These are phyloP conservation scores for Passalora sequoiae DNA, from an alignment of 2,329 filamentous ascomycete species.

Conservation along the genomic window DNA sequence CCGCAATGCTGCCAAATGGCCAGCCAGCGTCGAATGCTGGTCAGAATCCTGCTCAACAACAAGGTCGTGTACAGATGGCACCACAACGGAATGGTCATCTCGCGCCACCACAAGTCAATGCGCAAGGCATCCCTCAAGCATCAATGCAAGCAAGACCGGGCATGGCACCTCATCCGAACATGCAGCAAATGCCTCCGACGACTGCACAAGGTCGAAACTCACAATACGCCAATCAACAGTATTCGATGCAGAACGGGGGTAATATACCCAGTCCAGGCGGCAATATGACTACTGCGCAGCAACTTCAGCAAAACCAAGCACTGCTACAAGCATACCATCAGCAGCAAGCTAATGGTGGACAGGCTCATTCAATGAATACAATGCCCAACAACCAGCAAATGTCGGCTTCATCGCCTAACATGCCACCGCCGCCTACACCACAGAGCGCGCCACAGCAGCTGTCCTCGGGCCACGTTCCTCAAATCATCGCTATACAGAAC, in stretches of 20 bases:
- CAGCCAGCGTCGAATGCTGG: slow-evolving; percentile 35
- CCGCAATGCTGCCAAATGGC: slow-evolving; percentile 24
- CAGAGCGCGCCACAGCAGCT: slow-evolving; percentile 41
- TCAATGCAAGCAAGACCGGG: slow-evolving; percentile 36
- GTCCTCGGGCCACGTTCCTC: slow-evolving; percentile 51
- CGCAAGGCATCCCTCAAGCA: slow-evolving; percentile 60
- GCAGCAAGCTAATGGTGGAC: slow-evolving; percentile 19
- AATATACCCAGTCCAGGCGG: slow-evolving; percentile 28
- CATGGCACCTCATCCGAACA: slow-evolving; percentile 20
- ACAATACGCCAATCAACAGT: slow-evolving; percentile 29
- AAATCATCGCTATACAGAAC: slow-evolving; percentile 50
- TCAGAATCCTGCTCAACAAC: slow-evolving; percentile 33
- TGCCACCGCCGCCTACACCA: slow-evolving; percentile 33
- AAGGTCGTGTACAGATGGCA: slow-evolving; percentile 42
- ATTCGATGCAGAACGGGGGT: slow-evolving; percentile 28
- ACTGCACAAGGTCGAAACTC: slow-evolving; percentile 24
- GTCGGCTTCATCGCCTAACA: slow-evolving; percentile 35
- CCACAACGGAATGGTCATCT: slow-evolving; percentile 44
- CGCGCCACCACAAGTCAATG: slow-evolving; percentile 49
- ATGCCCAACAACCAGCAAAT: slow-evolving; percentile 24
- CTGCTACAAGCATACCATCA: slow-evolving; percentile 29
- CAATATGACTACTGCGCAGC: slow-evolving; percentile 31
- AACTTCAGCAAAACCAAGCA: slow-evolving; percentile 31
- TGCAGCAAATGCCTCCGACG: slow-evolving; percentile 26
- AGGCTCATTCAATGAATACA: slow-evolving; percentile 20